Base-by-base conservation (phyloP, 2,329 filamentous ascomycete genomes). In the Aspergillus amoenus region DNA sequence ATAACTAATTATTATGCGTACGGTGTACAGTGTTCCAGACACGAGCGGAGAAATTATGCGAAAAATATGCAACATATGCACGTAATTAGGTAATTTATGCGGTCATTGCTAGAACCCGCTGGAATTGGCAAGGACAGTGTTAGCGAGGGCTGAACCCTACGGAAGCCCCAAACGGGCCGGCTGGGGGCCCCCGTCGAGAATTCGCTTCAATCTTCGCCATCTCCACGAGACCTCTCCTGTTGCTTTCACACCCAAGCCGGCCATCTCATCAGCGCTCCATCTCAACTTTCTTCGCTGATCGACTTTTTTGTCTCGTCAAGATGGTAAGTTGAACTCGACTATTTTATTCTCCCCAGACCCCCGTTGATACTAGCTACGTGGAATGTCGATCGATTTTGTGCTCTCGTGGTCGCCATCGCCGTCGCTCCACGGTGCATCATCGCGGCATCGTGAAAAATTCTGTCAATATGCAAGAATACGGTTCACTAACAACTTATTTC, bases 61-160 rank as follows among this genome's bases (percentile, higher is more conserved):
- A 32, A 17, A 17, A 8, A 12, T 18, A 46, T 46, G 44, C 44
- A 46, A 5, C 22, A 27, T 17, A 24, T 24, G 22, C 24, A 32
- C 5, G 12, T 45, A 30, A 34, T 15, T 47, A 34, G 13, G 8
- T 27, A 34, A 47, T 34, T 9, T 9, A n/a, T 3, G 44, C 27
- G 11, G 27, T n/a, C 24, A 37, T 37, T 37, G 13, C 34, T n/a
- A n/a, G 34, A 37, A 27, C 56, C 27, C 27, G 27, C 8, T 66
- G 56, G 56, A 66, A 70, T 62, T 39, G 61, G 67, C 49, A 34
- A 37, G 34, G 34, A 13, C 34, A 56, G 65, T 58, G 51, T 72
- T 71, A 76, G 73, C 73, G 73, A 76, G 72, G 70, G 72, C 66
- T 73, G 64, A 73, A 66, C 68, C 68, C 69, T 73, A 73, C 64